Evolutionary conservation across 306 rosid genomes (phyloP).

Genomic region (Malus sieversii): DNA sequence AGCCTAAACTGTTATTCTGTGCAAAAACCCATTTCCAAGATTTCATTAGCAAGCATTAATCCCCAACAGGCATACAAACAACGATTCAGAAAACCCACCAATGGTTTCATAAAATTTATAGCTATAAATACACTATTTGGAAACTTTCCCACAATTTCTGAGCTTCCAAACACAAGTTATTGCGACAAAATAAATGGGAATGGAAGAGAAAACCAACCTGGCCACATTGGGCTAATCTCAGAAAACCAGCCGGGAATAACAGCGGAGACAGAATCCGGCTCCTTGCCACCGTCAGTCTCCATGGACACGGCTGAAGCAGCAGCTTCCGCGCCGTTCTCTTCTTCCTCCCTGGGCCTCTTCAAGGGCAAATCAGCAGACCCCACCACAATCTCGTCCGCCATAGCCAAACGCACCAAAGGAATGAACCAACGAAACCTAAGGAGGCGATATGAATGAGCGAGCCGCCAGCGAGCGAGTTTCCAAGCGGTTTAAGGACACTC

Average conservation of each 20-base stretch:
- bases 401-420: background rate
- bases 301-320: slow-evolving; percentile 30
- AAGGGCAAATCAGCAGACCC: slow-evolving; percentile 37
- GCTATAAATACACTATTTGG: background rate
- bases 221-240: slow-evolving; percentile 99
- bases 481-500: background rate
- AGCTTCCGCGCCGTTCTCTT: slow-evolving; percentile 36
- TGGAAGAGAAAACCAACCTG: slow-evolving; percentile 48
- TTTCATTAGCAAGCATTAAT: background rate
- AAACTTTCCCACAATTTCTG: background rate
- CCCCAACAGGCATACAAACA: background rate
- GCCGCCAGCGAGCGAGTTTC: background rate
- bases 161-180: background rate
- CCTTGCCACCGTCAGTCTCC: slow-evolving; percentile 32
- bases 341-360: slow-evolving; percentile 59
- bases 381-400: slow-evolving; percentile 46
- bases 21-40: background rate
- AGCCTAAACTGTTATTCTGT: background rate
- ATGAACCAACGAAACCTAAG: slow-evolving; percentile 6
- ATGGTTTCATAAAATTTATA: background rate
- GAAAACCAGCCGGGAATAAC: slow-evolving; percentile 98
- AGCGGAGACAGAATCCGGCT: slow-evolving; percentile 37
- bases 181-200: background rate
- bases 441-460: background rate
- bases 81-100: background rate